Conservation (phyloP, 306 rosid species). For the Delonix regia region DNA sequence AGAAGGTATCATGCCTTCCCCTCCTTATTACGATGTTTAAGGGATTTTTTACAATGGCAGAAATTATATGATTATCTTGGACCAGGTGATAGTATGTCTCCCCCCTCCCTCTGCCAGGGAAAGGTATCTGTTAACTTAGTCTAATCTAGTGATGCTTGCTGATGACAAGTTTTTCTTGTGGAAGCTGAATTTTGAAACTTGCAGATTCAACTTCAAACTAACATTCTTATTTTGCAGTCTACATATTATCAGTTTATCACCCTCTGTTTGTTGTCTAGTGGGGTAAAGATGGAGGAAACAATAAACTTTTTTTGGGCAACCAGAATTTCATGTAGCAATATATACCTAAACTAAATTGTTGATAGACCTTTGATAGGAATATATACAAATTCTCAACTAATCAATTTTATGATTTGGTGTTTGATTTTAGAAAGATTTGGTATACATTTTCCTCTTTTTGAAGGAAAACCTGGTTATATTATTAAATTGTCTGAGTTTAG, state of each 20-base stretch:
- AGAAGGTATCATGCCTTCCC: constrained; percentile 55
- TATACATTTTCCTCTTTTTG: not conserved
- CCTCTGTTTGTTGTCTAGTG: too few relatives aligned
- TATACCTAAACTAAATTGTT: constrained; percentile 25
- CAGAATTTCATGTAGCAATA: constrained; percentile 19
- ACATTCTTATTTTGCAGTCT: not conserved
- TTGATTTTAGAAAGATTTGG: not conserved
- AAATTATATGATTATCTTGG: constrained; percentile 33
- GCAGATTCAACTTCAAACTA: not conserved
- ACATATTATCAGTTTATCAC: constrained; percentile 13
- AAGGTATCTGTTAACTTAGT: not conserved
- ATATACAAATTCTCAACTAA: constrained; percentile 14
- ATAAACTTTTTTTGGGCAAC: not conserved
- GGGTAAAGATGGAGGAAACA: too few relatives aligned
- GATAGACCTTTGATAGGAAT: not conserved
- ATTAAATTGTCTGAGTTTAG: not conserved
- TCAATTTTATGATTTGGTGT: constrained; percentile 13
- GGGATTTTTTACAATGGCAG: not conserved
- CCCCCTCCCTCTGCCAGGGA: not conserved
- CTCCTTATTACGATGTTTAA: constrained; percentile 7
- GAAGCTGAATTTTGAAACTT: not conserved
- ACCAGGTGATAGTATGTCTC: not conserved
- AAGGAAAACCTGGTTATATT: not conserved
- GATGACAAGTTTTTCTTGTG: constrained; percentile 20
- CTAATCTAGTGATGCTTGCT: not conserved